Evolutionary conservation across 352 stramenopile species (phyloP), one percentile per base, ranked within the genome.

Genomic region (Phytophthora megakarya): DNA sequence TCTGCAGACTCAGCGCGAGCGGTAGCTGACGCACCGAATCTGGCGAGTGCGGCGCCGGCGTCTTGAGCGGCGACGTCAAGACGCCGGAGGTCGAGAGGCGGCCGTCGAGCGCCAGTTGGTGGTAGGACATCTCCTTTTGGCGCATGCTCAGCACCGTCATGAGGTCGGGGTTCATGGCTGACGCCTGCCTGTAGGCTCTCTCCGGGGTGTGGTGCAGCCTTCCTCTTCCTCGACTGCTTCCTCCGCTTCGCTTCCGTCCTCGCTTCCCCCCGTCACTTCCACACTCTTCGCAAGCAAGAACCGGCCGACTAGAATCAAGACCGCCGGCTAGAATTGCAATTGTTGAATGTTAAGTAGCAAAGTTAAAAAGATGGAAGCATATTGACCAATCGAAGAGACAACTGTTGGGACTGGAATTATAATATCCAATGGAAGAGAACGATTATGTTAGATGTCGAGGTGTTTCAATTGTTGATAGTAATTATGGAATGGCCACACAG

Each of bases 111-210:
- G 74, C 72, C 46, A 86, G 72, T 38, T 89, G 78, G 70, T 90
- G 76, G 76, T 89, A 92, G 38, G 76, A 78, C 81, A 92, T 89
- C 62, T 92, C 84, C 57, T 89, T 90, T 66, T 90, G 79, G 47
- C 84, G 84, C 84, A 92, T 92, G 57, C 80, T 89, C 25, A 89
- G 69, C 68, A 92, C 83, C 64, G 78, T 82, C 83, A 92, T 92
- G 44, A 89, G 68, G 56, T 80, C 72, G 35, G 72, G 63, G 49
- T 80, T 80, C 72, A 80, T 80, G 68, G 49, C 49, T 47, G 37
- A 45, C 59, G 35, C 54, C 56, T 69, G 50, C 32, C 25, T 55
- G 52, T n/a, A n/a, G n/a, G n/a, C n/a, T n/a, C n/a, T n/a, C n/a
- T 35, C 19, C 13, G 21, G 39, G 51, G 56, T 16, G 21, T 32